phyloP scores from a whole-genome alignment of 257 asterid species.

The Lycium ferocissimum region DNA sequence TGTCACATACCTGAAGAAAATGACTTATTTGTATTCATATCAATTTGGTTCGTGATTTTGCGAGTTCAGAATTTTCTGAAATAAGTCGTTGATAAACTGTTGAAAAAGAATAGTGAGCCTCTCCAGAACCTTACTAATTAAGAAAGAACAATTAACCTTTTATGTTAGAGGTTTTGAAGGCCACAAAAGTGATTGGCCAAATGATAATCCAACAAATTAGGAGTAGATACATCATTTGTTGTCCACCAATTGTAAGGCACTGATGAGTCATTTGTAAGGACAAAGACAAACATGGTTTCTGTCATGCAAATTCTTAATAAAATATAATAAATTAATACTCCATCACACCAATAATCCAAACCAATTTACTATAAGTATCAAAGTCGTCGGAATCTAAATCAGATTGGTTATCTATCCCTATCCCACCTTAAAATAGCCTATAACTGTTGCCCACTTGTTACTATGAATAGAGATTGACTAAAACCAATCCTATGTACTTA shows the following conservation, averaged over 20 bases:
- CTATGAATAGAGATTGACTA: no score
- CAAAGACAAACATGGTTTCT: constrained; percentile 17
- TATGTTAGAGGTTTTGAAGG: background rate
- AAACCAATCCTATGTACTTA: no score
- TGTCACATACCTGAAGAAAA: no score
- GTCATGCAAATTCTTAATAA: background rate
- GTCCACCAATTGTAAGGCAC: constrained; percentile 2
- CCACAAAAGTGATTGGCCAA: background rate
- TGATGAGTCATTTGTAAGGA: constrained; percentile 1
- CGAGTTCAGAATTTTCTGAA: no score
- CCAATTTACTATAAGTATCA: background rate
- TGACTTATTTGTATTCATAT: no score
- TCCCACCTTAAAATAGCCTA: no score
- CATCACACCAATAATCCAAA: background rate
- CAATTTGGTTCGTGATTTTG: no score
- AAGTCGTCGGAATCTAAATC: background rate
- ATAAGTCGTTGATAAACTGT: no score
- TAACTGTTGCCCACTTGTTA: no score
- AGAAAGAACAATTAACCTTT: background rate
- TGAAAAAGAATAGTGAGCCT: background rate
- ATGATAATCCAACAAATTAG: background rate
- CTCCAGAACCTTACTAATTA: background rate
- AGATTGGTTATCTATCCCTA: no score
- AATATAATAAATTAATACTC: background rate
- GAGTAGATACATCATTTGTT: background rate